Conservation (phyloP, 495 filamentous ascomycete species). For the Viridothelium virens region DNA sequence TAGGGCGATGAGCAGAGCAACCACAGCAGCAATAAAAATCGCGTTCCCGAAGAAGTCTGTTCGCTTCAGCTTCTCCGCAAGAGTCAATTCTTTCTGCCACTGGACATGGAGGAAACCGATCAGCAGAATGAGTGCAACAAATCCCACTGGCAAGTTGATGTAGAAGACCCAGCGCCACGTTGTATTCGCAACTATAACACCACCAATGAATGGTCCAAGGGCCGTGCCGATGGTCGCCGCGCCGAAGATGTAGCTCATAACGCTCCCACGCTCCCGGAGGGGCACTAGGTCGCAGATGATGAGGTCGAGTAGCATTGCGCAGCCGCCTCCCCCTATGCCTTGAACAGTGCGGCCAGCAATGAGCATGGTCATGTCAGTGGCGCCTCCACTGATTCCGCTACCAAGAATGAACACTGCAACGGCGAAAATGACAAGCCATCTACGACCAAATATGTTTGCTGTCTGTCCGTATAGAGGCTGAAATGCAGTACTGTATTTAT, state of each 20-base stretch:
- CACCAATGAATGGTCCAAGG: conserved; percentile 37
- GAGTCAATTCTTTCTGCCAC: conserved; percentile 15
- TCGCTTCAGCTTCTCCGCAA: conserved; percentile 11
- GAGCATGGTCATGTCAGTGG: conserved; percentile 15
- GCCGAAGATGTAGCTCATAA: conserved; percentile 29
- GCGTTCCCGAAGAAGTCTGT: conserved; percentile 20
- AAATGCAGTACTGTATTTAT: conserved; percentile 7
- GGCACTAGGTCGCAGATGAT: conserved; percentile 40
- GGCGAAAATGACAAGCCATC: conserved; percentile 11
- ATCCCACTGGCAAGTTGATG: conserved; percentile 22
- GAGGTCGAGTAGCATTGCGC: conserved; percentile 30
- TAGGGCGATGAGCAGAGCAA: conserved; percentile 13
- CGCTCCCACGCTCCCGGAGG: conserved; percentile 34
- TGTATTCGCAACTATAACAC: conserved; percentile 24
- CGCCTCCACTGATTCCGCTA: conserved; percentile 18
- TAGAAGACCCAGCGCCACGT: conserved; percentile 29
- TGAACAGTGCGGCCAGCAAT: conserved; percentile 25
- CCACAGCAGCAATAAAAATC: conserved; percentile 16
- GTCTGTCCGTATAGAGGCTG: conserved; percentile 23
- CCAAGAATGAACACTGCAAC: conserved; percentile 20
- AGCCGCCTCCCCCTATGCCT: conserved; percentile 20
- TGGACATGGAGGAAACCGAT: conserved; percentile 18
- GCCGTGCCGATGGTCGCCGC: conserved; percentile 29
- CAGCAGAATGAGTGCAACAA: conserved; percentile 12
- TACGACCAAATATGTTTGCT: conserved; percentile 22